Conservation (phyloP, 257 asterid species). For the Ilex aquifolium region DNA sequence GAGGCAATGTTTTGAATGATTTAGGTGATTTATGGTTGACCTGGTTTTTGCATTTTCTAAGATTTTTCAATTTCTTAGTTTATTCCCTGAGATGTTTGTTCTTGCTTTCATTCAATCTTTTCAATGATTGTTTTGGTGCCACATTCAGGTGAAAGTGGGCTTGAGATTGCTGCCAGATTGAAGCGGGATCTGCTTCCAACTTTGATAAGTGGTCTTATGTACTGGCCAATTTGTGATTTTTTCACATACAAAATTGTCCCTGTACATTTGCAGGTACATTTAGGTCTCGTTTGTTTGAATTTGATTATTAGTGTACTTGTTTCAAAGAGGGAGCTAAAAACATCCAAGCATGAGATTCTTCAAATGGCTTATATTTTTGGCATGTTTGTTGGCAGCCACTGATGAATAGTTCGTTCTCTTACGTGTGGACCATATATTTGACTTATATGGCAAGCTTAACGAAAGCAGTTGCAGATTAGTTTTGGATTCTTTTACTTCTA, state of each 20-base stretch:
- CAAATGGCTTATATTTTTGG: slow-evolving; percentile 4
- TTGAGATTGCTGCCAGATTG: slow-evolving; percentile 66
- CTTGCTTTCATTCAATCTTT: slow-evolving; percentile 3
- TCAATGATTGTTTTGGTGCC: neutral
- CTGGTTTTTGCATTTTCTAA: neutral
- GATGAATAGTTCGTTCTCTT: slow-evolving; percentile 74
- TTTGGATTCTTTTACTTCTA: neutral
- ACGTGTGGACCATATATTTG: slow-evolving; percentile 80
- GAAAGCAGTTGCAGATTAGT: slow-evolving; percentile 45
- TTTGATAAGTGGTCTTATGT: slow-evolving; percentile 58
- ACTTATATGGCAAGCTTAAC: slow-evolving; percentile 84
- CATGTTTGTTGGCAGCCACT: slow-evolving; percentile 50
- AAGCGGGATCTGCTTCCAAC: slow-evolving; percentile 84
- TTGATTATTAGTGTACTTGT: neutral
- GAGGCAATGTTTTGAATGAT: neutral
- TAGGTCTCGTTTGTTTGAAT: slow-evolving; percentile 4
- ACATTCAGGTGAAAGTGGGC: slow-evolving; percentile 51
- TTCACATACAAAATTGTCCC: slow-evolving; percentile 74
- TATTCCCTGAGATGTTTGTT: too few relatives aligned
- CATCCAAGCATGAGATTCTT: too few relatives aligned
- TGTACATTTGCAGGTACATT: slow-evolving; percentile 75
- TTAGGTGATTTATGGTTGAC: too few relatives aligned
- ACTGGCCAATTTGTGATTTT: slow-evolving; percentile 90
- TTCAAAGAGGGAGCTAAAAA: neutral
- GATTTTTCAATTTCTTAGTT: too few relatives aligned